A percentile compares a stretch with the other conserved stretches of the same genome.
Conservation (phyloP, 257 asterid species). For the Gentiana macrophylla region DNA sequence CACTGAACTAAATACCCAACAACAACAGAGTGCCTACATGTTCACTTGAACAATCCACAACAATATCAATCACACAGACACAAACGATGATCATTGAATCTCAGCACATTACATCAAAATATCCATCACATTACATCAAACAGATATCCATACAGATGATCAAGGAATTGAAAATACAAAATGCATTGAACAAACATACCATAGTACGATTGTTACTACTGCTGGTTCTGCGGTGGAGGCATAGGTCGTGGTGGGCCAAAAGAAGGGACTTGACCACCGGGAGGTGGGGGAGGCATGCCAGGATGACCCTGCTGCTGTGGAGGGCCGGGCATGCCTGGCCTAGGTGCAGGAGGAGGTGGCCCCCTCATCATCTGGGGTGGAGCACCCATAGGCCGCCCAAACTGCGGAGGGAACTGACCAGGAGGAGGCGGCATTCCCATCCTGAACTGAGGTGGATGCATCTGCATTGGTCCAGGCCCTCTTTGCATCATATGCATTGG, state of each 20-base stretch:
- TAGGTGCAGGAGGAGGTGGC: constrained; percentile 74
- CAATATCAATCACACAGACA: no score
- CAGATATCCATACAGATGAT: no score
- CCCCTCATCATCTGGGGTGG: constrained; percentile 82
- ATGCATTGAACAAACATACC: not conserved
- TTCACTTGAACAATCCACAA: no score
- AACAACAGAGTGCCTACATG: no score
- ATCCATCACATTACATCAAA: no score
- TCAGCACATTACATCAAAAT: no score
- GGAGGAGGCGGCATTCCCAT: constrained; percentile 25
- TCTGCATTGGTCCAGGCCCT: constrained; percentile 33
- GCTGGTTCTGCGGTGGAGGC: constrained; percentile 55
- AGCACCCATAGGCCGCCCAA: constrained; percentile 66
- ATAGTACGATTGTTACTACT: constrained; percentile 16
- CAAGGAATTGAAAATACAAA: no score
- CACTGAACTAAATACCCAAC: no score
- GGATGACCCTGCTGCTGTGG: constrained; percentile 64
- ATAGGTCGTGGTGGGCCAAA: constrained; percentile 79
- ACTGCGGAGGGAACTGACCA: constrained; percentile 54
- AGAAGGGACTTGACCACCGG: constrained; percentile 55
- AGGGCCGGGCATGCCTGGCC: constrained; percentile 79
- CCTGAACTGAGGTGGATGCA: constrained; percentile 29
- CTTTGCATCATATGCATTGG: constrained; percentile 51
- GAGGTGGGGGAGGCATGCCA: constrained; percentile 65
- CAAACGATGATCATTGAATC: no score